Conservation (phyloP, 1,284 basidiomycete genomes). For the Tremellales sp. region DNA sequence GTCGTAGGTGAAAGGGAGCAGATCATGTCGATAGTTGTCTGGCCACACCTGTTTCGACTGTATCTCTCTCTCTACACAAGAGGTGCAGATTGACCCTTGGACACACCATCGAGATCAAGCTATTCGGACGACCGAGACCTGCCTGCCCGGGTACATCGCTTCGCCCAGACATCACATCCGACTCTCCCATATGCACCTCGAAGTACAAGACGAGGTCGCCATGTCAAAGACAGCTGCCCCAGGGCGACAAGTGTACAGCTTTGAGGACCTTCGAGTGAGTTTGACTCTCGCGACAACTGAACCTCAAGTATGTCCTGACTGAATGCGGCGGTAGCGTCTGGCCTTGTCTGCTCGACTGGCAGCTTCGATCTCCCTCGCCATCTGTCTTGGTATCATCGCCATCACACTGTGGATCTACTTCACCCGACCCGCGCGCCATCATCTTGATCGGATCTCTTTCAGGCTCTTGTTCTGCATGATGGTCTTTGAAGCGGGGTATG, state of each 20-base stretch:
- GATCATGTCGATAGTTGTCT: no score
- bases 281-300: not conserved
- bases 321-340: not conserved
- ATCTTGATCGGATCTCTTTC: slow-evolving; percentile 34
- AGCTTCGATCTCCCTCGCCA: not conserved
- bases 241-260: not conserved
- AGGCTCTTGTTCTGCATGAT: slow-evolving; percentile 30
- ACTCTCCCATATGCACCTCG: no score
- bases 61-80: no score
- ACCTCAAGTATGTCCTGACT: not conserved
- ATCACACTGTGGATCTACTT: not conserved
- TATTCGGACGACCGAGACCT: no score
- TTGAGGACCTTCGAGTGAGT: not conserved
- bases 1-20: no score
- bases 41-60: no score
- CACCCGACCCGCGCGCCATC: slow-evolving; percentile 6
- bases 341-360: not conserved
- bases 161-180: no score
- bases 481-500: slow-evolving; percentile 30
- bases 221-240: not conserved
- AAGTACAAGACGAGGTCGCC: not conserved
- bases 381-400: not conserved
- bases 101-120: no score
- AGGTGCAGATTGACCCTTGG: no score
- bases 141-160: no score